Evolutionary conservation across 1,284 basidiomycete genomes (phyloP).

Genomic region (Tetrapyrgos nigripes): DNA sequence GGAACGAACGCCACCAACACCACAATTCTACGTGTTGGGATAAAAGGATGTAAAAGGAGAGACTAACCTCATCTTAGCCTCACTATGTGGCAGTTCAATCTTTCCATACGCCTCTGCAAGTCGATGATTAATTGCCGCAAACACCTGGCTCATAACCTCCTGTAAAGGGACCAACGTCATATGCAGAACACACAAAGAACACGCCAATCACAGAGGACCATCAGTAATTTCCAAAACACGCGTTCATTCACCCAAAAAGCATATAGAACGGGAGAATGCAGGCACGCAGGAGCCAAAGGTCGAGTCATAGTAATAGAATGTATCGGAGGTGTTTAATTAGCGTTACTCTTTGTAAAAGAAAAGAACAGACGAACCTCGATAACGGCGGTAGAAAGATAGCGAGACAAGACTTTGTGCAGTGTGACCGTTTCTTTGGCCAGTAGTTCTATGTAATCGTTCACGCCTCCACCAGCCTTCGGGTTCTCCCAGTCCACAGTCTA

Average conservation of each 20-base stretch:
- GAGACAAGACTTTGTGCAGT: slow-evolving; percentile 94
- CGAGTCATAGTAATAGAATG: slow-evolving; percentile 19
- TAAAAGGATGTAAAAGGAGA: not conserved
- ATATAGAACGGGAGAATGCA: no score
- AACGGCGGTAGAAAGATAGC: slow-evolving; percentile 81
- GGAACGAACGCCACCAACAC: not conserved
- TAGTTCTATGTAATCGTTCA: slow-evolving; percentile 89
- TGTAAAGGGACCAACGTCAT: slow-evolving; percentile 34
- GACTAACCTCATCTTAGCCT: slow-evolving; percentile 82
- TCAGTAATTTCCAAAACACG: not conserved
- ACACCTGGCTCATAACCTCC: slow-evolving; percentile 92
- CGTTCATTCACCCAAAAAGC: no score
- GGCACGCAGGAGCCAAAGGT: not conserved
- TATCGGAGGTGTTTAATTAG: slow-evolving; percentile 13
- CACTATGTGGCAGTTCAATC: slow-evolving; percentile 81
- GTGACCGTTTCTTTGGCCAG: slow-evolving; percentile 96
- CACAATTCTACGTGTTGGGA: not conserved
- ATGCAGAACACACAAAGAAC: not conserved
- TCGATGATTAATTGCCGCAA: slow-evolving; percentile 89
- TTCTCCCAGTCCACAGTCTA: slow-evolving; percentile 82
- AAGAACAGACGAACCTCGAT: slow-evolving; percentile 71
- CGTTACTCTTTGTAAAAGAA: slow-evolving; percentile 1
- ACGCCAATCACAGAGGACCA: not conserved
- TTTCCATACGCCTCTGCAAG: slow-evolving; percentile 84
- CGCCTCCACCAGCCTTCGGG: slow-evolving; percentile 57